Base-by-base conservation (phyloP, 164 flowering plant genomes). In the Sextonia rubra region DNA sequence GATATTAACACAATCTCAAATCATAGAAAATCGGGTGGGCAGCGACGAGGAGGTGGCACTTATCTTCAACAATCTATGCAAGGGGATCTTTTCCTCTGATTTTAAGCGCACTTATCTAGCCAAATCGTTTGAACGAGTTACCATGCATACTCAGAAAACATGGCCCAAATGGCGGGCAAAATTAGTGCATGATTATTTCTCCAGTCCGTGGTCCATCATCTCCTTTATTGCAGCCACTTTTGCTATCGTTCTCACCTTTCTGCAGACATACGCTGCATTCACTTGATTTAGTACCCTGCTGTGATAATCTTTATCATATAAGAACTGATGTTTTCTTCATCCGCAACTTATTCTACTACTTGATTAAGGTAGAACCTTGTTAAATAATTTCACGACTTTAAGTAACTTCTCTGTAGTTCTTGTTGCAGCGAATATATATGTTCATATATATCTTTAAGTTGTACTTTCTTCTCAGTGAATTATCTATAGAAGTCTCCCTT, bases 121-220 rank as follows among this genome's bases (percentile, higher is more conserved):
- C 2, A 12, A 64, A 25, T 69, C 71, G 47, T 47, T 78, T 64
- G 23, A 48, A 65, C 71, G 48, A 2, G 60, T 78, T 15, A 72
- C 74, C 7, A 15, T 25, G 0, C 69, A 68, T 29, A 71, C 22
- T 66, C 30, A 56, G 69, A 60, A 64, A 62, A 70, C 58, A 17
- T 72, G 80, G 71, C 73, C 70, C 25, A 24, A 48, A 4, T 75
- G 78, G 78, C 48, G 66, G 69, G 67, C 77, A 14, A 75, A 60
- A 11, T 66, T 81, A 73, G 71, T 60, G 17, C 65, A 24, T n/a
- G 72, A 77, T 14, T 78, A 81, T 72, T 79, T 83, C 67, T 75
- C 73, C 56, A 83, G 69, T 26, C 83, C 82, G 22, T 77, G 80
- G 80, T 60, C 81, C 4, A 61, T 70, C n/a, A n/a, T 80, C 18